A percentile compares a stretch with the other conserved stretches of the same genome.
Evolutionary conservation across 2,329 filamentous ascomycete genomes (phyloP).

Genomic region (Huntiella decipiens): DNA sequence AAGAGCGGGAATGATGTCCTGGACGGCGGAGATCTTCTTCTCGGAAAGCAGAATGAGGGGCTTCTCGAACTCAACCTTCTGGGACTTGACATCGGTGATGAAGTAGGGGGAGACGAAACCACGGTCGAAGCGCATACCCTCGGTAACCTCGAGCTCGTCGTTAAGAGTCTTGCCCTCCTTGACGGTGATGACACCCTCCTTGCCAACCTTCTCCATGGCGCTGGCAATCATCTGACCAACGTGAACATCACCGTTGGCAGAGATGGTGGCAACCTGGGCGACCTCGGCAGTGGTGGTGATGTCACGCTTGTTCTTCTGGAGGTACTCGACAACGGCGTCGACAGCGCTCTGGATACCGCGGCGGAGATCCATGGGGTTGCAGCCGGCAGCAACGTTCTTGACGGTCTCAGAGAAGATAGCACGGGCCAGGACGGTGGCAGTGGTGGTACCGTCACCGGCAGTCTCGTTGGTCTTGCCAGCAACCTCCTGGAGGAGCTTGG

Average conservation of each 20-base stretch:
- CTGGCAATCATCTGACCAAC: conserved; percentile 91
- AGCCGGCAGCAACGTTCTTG: conserved; percentile 97
- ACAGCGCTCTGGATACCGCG: conserved; percentile 94
- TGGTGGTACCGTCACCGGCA: conserved; percentile 96
- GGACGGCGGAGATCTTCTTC: conserved; percentile 99
- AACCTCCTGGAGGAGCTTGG: conserved; percentile 89
- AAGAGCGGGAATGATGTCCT: conserved; percentile 95
- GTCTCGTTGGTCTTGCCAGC: conserved; percentile 99
- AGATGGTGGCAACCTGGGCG: conserved; percentile 95
- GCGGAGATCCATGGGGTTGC: conserved; percentile 98
- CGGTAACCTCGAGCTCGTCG: conserved; percentile 95
- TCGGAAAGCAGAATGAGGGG: conserved; percentile 94
- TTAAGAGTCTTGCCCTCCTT: conserved; percentile 99
- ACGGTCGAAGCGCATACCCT: conserved; percentile 99
- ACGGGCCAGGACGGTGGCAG: conserved; percentile 87
- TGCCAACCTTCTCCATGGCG: conserved; percentile 99
- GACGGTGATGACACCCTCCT: conserved; percentile 98
- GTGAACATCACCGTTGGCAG: conserved; percentile 88
- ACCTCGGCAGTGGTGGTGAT: conserved; percentile 96
- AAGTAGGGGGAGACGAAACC: conserved; percentile 98
- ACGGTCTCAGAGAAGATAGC: conserved; percentile 99
- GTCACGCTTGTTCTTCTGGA: conserved; percentile 90
- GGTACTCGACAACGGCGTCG: conserved; percentile 80
- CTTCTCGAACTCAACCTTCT: conserved; percentile 99
- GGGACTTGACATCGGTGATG: conserved; percentile 96